Conservation (phyloP, 2,329 filamentous ascomycete species). For the Simplicillium sp. region DNA sequence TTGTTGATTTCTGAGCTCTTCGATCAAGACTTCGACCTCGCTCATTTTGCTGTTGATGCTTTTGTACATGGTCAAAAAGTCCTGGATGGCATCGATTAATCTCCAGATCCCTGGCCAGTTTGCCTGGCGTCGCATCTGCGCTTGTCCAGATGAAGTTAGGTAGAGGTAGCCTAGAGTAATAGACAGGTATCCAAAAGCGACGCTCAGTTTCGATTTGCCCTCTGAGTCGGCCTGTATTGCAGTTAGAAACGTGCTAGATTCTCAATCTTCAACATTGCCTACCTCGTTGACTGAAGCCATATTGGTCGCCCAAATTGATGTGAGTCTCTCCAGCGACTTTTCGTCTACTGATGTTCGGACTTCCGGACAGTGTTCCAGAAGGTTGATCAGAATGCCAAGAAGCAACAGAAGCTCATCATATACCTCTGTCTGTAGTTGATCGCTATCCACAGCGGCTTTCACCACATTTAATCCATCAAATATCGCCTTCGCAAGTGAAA, state of each 20-base stretch:
- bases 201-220: conserved; percentile 68
- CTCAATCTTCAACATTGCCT: conserved; percentile 19
- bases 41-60: conserved; percentile 34
- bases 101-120: conserved; percentile 32
- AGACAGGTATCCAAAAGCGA: conserved; percentile 78
- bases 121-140: conserved; percentile 31
- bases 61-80: conserved; percentile 43
- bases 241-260: conserved; percentile 8
- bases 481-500: conserved; percentile 37
- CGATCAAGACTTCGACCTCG: conserved; percentile 24
- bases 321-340: conserved; percentile 46
- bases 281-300: conserved; percentile 60
- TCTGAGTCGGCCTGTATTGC: conserved; percentile 52
- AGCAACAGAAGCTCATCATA: conserved; percentile 69
- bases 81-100: conserved; percentile 41
- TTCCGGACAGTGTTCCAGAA: conserved; percentile 65
- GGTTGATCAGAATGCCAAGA: conserved; percentile 77
- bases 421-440: conserved; percentile 36
- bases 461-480: conserved; percentile 40
- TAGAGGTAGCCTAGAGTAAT: conserved; percentile 77
- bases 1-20: too few relatives aligned
- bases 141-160: conserved; percentile 37
- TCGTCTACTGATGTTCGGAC: conserved; percentile 36
- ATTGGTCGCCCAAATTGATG: conserved; percentile 58
- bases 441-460: conserved; percentile 35